phyloP scores from a whole-genome alignment of 176 grass and related monocot species.

The Carex kokanica region DNA sequence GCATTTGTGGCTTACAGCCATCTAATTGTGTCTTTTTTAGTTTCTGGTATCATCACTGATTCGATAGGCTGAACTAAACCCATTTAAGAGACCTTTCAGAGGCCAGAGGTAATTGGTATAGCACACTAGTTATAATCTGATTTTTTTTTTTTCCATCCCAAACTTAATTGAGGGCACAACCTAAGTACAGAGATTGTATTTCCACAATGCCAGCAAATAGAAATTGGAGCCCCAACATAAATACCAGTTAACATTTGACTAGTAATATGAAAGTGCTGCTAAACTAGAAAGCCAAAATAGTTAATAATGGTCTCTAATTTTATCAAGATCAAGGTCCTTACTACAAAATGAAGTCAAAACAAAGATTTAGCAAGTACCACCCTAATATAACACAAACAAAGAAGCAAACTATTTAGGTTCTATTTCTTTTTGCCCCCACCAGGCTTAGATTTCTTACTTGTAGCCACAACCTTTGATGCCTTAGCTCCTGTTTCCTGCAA shows the following conservation, averaged over 20 bases:
- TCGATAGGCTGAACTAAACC: not conserved
- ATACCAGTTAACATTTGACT: not conserved
- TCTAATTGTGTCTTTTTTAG: not conserved
- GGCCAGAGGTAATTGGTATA: no score
- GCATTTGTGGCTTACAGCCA: not conserved
- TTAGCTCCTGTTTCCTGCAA: constrained; percentile 32
- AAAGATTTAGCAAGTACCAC: not conserved
- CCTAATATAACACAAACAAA: not conserved
- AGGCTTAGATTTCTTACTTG: constrained; percentile 31
- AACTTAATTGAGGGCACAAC: not conserved
- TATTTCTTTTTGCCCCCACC: constrained; percentile 28
- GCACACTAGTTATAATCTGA: no score
- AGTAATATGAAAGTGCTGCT: not conserved
- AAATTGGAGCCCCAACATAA: not conserved
- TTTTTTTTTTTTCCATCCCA: no score
- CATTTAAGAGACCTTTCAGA: not conserved
- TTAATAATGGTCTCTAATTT: not conserved
- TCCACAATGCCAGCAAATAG: not conserved
- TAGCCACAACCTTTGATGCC: not conserved
- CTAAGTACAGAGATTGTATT: not conserved
- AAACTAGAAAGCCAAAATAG: not conserved
- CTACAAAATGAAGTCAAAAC: not conserved
- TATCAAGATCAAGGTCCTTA: not conserved
- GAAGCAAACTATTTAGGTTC: constrained; percentile 5
- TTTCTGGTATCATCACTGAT: not conserved